Evolutionary conservation across 257 asterid genomes (phyloP).

Genomic region (Henckelia pumila): DNA sequence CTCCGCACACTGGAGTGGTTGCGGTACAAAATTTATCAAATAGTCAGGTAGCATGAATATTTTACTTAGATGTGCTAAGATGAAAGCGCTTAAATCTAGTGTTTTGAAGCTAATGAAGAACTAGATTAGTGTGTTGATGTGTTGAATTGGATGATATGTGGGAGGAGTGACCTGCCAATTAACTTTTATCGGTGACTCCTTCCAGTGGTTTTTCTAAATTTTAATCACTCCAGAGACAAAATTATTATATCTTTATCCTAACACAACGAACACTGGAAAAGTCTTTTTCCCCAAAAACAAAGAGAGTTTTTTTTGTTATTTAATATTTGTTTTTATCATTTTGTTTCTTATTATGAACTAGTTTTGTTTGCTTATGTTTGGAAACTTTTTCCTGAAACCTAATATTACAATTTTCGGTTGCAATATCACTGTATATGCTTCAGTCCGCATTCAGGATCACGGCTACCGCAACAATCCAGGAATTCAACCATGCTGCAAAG

Average conservation of each 20-base stretch:
- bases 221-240: constrained; percentile 2
- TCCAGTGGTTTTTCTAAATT: not conserved
- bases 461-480: constrained; percentile 87
- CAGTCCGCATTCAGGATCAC: constrained; percentile 93
- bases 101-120: not conserved
- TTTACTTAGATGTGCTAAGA: constrained; percentile 5
- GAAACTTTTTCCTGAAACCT: not conserved
- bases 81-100: constrained; percentile 1
- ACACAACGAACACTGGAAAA: not conserved
- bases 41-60: constrained; percentile 57
- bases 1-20: constrained; percentile 87
- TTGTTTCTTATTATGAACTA: not conserved
- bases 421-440: constrained; percentile 21
- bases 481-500: constrained; percentile 86
- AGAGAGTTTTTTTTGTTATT: not conserved
- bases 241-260: not conserved
- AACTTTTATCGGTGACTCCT: not conserved
- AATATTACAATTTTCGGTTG: constrained; percentile 4
- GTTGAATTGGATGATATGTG: constrained; percentile 1
- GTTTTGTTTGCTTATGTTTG: not conserved
- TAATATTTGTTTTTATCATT: not conserved
- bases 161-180: not conserved
- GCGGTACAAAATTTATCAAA: constrained; percentile 87
- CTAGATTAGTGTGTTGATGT: constrained; percentile 6
- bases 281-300: not conserved